These are phyloP conservation scores for Hypholoma sublateritium DNA, from an alignment of 768 basidiomycete genomes.

Conservation along the genomic window DNA sequence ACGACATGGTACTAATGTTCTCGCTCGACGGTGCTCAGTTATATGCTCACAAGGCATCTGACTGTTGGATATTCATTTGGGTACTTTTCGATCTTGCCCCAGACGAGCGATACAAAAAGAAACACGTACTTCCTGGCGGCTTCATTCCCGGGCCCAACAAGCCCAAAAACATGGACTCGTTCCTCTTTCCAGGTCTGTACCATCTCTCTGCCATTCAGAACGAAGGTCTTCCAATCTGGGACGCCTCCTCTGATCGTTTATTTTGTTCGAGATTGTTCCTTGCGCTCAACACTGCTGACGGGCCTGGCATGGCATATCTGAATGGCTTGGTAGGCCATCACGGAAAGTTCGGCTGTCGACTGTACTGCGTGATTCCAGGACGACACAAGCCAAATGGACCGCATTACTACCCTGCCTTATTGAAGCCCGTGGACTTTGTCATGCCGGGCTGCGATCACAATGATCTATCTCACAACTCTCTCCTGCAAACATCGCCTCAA, in stretches of 20 bases:
- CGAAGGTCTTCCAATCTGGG: conserved; percentile 25
- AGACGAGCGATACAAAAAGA: no score
- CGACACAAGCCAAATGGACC: conserved; percentile 15
- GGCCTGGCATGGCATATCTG: conserved; percentile 22
- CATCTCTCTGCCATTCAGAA: conserved; percentile 14
- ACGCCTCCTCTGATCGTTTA: conserved; percentile 17
- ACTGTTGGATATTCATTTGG: no score
- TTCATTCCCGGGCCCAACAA: conserved; percentile 10
- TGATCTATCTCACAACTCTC: conserved; percentile 6
- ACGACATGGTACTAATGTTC: no score
- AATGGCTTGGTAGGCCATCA: conserved; percentile 29
- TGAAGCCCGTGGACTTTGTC: conserved; percentile 22
- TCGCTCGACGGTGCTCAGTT: no score
- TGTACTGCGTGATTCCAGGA: conserved; percentile 20
- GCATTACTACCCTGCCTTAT: conserved; percentile 33
- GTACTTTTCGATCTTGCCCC: no score
- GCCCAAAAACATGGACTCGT: conserved; percentile 7
- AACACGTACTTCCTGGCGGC: not conserved
- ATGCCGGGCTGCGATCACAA: conserved; percentile 7
- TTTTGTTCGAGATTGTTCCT: conserved; percentile 14
- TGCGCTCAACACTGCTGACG: conserved; percentile 22
- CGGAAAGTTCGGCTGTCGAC: conserved; percentile 31
- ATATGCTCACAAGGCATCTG: no score
- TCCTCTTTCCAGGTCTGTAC: conserved; percentile 5
- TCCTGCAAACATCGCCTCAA: conserved; percentile 29